Base-by-base conservation (phyloP, 1,139 yeast species). In the Suhomyces panamericanus region DNA sequence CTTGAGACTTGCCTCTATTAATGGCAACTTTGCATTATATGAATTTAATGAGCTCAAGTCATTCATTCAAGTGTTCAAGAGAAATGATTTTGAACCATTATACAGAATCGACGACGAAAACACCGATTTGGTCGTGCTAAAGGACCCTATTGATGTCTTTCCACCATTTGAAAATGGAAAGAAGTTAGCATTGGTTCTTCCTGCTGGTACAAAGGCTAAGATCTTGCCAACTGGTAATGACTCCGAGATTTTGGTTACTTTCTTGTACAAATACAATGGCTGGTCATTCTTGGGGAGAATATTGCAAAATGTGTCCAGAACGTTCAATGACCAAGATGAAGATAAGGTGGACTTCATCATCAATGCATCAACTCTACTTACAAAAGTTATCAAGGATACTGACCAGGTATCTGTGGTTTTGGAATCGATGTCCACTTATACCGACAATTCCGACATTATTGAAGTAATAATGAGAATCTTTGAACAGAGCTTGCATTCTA, bases 231-330 rank as follows among this genome's bases (percentile, higher is more conserved):
- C 80, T 2, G 57, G 70, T 2, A 59, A 59, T 13, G 63, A 65
- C 3, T 67, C 67, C 28, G 73, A 69, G 30, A 75, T 82, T 6
- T 73, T 87, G 34, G 85, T 86, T 1, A 77, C 89, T 27, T 90
- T 93, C 68, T 68, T 85, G 35, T 80, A 85, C 60, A 75, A 77
- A 6, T 89, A 83, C 58, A 87, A 83, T 59, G 98, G 97, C 0
- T 89, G 97, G 96, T 79, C 95, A 0, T 69, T 87, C 35, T 56
- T 91, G 30, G 97, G 97, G 1, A 76, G 96, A 53, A 68, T 87
- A 0, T 63, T 91, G 27, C 91, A 86, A 53, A 85, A 84, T 52
- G 61, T 84, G 8, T 70, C 83, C 29, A 68, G 67, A 39, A 57
- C 64, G 6, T 71, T 69, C 50, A 65, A 74, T 42, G 53, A 63